Base-by-base conservation (phyloP, 1,284 basidiomycete species). In the Sporisorium iseilematis-ciliati region DNA sequence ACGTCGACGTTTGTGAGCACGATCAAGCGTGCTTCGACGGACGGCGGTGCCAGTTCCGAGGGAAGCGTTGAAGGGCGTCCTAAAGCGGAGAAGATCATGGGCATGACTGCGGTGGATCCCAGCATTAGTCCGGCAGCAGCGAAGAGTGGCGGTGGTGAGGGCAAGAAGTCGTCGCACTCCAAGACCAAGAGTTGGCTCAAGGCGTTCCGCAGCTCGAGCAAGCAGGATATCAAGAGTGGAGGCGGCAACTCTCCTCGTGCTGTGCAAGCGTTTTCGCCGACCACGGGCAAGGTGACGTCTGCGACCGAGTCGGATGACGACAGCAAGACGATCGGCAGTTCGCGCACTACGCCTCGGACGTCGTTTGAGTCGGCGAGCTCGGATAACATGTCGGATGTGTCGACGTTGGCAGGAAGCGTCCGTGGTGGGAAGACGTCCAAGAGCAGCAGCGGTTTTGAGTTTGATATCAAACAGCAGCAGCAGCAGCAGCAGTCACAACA, bases 101-200 rank as follows among this genome's bases (percentile, higher is more conserved):
- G 74, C 56, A 79, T 80, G 56, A 79, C 77, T 16, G 57, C 77
- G 23, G 74, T 71, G 2, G 74, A 72, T 25, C 56, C 70, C 3
- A 43, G 57, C 23, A 31, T 48, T 14, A 31, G 35, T 16, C 35
- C 51, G 12, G 14, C 56, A 6, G 16, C 49, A 23, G 53, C n/a
- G 21, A 61, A 58, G 50, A 14, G 46, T 3, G 14, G 38, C 2
- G 65, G 46, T 4, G 14, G 29, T 1, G 71, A 70, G 21, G 31
- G 43, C 16, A 79, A 73, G 50, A 68, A 67, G 33, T 57, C 57
- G 56, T 40, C 58, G 16, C 75, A 80, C 49, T 80, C 78, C 40
- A 77, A 77, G 41, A 80, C 81, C 43, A 79, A 79, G 53, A 76
- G 71, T 58, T 82, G 81, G 81, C 67, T 82, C 31, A 72, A 80